Conservation (phyloP, 768 basidiomycete genomes). For the Auriculariales sp. region DNA sequence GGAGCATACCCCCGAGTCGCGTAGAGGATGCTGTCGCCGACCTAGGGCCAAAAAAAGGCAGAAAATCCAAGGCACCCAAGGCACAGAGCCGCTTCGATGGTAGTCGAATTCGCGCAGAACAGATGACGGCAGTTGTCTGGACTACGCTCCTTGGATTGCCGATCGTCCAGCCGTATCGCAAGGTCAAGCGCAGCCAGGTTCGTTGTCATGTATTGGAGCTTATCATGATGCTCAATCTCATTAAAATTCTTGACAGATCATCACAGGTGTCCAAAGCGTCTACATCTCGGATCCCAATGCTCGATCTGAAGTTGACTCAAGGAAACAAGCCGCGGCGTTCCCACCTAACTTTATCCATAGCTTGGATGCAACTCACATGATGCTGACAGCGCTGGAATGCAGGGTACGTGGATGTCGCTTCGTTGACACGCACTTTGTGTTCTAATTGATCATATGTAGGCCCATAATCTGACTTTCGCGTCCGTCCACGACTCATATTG, state of each 20-base stretch:
- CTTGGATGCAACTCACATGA: constrained; percentile 97
- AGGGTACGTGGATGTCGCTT: constrained; percentile 39
- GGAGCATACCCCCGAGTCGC: constrained; percentile 66
- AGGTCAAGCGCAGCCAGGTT: constrained; percentile 58
- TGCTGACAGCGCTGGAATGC: constrained; percentile 87
- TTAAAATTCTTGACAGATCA: constrained; percentile 23
- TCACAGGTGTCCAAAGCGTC: constrained; percentile 73
- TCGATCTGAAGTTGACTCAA: constrained; percentile 62
- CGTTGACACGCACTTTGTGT: background rate
- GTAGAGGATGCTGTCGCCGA: constrained; percentile 29
- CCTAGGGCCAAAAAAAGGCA: constrained; percentile 3
- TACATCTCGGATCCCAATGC: constrained; percentile 78
- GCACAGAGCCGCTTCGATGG: constrained; percentile 10
- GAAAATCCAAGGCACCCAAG: constrained; percentile 7
- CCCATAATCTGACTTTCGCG: constrained; percentile 68
- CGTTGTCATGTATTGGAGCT: background rate
- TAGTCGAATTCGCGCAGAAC: constrained; percentile 54
- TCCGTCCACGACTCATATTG: constrained; percentile 99
- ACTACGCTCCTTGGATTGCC: constrained; percentile 91
- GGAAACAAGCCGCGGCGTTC: constrained; percentile 91
- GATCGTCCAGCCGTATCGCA: constrained; percentile 92
- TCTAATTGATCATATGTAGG: constrained; percentile 23
- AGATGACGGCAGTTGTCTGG: constrained; percentile 95
- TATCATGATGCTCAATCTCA: background rate
- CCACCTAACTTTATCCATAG: constrained; percentile 98